These are phyloP conservation scores for Coemansia sp. DNA, from an alignment of 371 early-diverging fungal species.

Conservation along the genomic window DNA sequence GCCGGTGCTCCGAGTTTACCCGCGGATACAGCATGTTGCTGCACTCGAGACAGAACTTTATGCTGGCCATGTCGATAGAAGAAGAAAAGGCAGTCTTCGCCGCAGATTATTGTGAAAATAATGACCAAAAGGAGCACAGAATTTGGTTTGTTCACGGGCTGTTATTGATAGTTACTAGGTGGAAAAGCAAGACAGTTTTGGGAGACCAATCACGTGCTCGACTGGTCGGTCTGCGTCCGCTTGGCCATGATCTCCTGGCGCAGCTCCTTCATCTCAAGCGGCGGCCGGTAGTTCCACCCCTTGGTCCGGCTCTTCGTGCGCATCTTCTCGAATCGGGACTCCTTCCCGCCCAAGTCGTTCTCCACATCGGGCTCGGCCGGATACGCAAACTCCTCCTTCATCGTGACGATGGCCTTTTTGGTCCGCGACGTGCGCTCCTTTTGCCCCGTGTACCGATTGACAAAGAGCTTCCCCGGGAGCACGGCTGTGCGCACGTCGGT, in stretches of 20 bases:
- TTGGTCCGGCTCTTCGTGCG: slow-evolving; percentile 60
- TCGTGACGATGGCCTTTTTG: slow-evolving; percentile 93
- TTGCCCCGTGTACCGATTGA: slow-evolving; percentile 57
- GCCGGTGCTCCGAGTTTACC: slow-evolving; percentile 73
- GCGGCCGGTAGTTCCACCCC: slow-evolving; percentile 66
- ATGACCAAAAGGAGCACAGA: background rate
- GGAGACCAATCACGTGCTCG: slow-evolving; percentile 4
- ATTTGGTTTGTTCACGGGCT: background rate
- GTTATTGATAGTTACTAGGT: background rate
- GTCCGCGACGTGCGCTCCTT: slow-evolving; percentile 58
- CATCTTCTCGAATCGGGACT: slow-evolving; percentile 47
- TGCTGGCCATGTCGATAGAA: slow-evolving; percentile 59
- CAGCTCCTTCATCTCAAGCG: slow-evolving; percentile 16
- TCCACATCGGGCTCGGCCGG: slow-evolving; percentile 70
- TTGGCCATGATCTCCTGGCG: background rate
- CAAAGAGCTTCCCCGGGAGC: slow-evolving; percentile 60
- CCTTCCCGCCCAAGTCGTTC: slow-evolving; percentile 59
- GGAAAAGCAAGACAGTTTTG: background rate
- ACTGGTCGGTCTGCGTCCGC: background rate
- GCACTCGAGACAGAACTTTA: slow-evolving; percentile 80
- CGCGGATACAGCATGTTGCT: slow-evolving; percentile 96
- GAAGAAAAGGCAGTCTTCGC: background rate
- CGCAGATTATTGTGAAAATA: background rate
- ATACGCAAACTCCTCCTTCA: slow-evolving; percentile 78
- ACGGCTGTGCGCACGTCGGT: slow-evolving; percentile 91